Evolutionary conservation across 2,329 filamentous ascomycete species (phyloP).

Genomic region (Curvularia eragrostidis): DNA sequence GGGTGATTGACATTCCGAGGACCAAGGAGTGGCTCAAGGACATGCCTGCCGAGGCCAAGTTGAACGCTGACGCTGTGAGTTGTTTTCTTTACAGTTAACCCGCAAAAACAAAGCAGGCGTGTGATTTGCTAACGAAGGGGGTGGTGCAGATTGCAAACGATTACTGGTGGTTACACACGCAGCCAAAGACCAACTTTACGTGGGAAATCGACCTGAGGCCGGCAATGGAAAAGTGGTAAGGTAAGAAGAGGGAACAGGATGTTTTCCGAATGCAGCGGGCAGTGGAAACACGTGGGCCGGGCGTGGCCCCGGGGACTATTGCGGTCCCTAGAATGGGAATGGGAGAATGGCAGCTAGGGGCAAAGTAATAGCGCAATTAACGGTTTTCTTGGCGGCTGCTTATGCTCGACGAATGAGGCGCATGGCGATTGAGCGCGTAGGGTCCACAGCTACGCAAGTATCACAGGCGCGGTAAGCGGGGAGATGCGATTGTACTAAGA

Average conservation of each 20-base stretch:
- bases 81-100: neutral
- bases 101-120: neutral
- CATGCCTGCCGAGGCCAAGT: conserved; percentile 68
- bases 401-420: neutral
- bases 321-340: neutral
- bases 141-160: conserved; percentile 75
- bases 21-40: conserved; percentile 67
- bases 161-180: conserved; percentile 84
- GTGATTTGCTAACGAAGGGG: conserved; percentile 1
- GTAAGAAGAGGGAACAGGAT: conserved; percentile 50
- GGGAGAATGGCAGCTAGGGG: neutral
- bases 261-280: neutral
- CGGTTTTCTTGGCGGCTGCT: neutral
- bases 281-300: neutral
- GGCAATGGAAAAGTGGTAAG: conserved; percentile 84
- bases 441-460: neutral
- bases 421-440: neutral
- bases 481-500: neutral
- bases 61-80: conserved; percentile 76
- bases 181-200: conserved; percentile 79
- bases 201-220: conserved; percentile 83
- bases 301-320: neutral
- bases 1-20: conserved; percentile 80
- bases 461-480: neutral
- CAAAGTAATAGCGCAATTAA: neutral